Conservation (phyloP, 2,329 filamentous ascomycete genomes). For the Colletotrichum neosansevieriae region DNA sequence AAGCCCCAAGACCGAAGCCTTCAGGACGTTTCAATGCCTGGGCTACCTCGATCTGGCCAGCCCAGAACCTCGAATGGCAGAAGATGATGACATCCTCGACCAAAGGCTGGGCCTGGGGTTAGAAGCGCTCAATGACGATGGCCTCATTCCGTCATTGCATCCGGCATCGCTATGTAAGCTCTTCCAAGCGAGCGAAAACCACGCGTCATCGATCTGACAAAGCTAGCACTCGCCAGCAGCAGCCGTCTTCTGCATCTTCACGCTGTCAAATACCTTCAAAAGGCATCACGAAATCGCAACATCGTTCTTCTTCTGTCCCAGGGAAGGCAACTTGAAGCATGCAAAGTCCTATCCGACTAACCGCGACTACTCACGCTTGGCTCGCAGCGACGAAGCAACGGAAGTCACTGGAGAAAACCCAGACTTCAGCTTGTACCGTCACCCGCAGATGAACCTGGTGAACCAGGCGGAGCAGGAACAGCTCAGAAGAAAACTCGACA, state of each 20-base stretch:
- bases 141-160: conserved; percentile 46
- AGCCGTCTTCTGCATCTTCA: conserved; percentile 67
- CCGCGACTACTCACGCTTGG: conserved; percentile 67
- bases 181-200: conserved; percentile 57
- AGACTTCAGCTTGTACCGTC: conserved; percentile 63
- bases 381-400: conserved; percentile 62
- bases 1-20: conserved; percentile 61
- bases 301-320: conserved; percentile 62
- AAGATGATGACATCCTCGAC: conserved; percentile 56
- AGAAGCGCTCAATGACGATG: conserved; percentile 57
- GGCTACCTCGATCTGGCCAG: conserved; percentile 61
- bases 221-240: conserved; percentile 63
- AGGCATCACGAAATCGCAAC: conserved; percentile 65
- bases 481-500: conserved; percentile 64
- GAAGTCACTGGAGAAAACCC: conserved; percentile 59
- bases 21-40: conserved; percentile 63
- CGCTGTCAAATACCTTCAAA: conserved; percentile 69
- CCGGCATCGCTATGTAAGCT: conserved; percentile 63
- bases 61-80: conserved; percentile 46
- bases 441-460: conserved; percentile 53
- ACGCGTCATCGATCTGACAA: conserved; percentile 63
- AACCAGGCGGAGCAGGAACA: conserved; percentile 42
- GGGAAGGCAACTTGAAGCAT: conserved; percentile 52
- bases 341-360: conserved; percentile 60
- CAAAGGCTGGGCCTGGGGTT: conserved; percentile 66